Conservation (phyloP, 163 green algal species). For the Chlorella variabilis region DNA sequence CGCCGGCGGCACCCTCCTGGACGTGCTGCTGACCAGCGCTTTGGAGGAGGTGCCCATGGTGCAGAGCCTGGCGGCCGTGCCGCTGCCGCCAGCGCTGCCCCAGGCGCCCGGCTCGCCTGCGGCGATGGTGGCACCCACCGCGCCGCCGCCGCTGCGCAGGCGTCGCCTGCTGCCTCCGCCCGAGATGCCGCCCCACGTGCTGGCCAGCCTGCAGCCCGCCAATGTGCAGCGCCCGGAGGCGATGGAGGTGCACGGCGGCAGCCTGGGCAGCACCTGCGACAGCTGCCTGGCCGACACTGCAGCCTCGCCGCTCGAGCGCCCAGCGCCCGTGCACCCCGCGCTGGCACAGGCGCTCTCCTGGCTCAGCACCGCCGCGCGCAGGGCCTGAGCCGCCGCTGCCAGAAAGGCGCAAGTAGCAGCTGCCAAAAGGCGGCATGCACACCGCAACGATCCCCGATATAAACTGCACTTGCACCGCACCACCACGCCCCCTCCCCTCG, state of each 20-base stretch:
- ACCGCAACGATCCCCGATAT: no score
- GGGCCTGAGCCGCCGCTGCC: no score
- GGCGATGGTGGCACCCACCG: neutral
- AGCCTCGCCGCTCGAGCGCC: neutral
- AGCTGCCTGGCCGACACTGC: neutral
- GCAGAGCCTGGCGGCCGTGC: neutral
- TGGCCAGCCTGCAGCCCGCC: neutral
- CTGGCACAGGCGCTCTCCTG: neutral
- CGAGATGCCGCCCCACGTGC: neutral
- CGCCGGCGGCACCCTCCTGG: neutral
- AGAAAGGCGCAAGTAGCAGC: no score
- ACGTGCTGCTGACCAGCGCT: conserved; percentile 9
- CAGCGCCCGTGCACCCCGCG: neutral
- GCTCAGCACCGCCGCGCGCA: no score
- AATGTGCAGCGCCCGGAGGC: neutral
- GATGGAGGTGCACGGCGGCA: neutral
- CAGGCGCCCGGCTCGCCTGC: neutral
- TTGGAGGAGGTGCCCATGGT: neutral
- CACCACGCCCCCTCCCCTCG: no score
- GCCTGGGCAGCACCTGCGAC: neutral
- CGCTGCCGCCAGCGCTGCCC: neutral
- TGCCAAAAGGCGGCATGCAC: no score
- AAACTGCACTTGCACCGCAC: no score
- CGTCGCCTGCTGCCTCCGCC: conserved; percentile 3
- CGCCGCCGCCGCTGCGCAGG: neutral